Conservation (phyloP, 1,284 basidiomycete species). For the Ganoderma multipileum region DNA sequence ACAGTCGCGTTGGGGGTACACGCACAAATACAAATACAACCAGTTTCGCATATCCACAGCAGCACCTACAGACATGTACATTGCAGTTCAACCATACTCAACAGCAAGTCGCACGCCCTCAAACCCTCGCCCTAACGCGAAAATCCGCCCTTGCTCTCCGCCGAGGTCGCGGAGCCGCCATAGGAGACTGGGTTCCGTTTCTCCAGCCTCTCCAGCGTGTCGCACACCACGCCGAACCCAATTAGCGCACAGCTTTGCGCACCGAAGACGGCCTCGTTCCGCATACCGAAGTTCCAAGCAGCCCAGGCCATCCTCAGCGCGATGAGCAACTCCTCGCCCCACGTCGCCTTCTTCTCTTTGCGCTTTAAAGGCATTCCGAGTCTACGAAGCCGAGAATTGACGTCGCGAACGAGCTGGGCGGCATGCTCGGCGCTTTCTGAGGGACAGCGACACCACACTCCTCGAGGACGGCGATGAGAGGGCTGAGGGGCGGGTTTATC, state of each 20-base stretch:
- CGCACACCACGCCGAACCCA: conserved; percentile 62
- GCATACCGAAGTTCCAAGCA: conserved; percentile 63
- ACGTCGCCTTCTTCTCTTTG: conserved; percentile 10
- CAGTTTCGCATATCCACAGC: not conserved
- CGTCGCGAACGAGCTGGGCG: conserved; percentile 56
- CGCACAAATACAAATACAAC: too few species aligned
- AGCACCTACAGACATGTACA: not conserved
- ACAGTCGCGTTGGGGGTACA: too few species aligned
- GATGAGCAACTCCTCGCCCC: conserved; percentile 43
- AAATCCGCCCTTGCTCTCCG: not conserved
- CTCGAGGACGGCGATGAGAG: conserved; percentile 75
- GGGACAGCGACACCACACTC: conserved; percentile 68
- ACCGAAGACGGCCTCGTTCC: conserved; percentile 54
- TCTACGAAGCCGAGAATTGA: too few species aligned
- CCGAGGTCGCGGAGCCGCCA: not conserved
- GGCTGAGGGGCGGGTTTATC: conserved; percentile 44
- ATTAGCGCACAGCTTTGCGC: conserved; percentile 73
- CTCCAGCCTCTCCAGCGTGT: conserved; percentile 58
- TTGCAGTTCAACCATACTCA: not conserved
- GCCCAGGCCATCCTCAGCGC: conserved; percentile 64
- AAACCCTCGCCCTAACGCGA: not conserved
- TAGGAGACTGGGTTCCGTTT: not conserved
- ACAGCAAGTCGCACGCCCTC: not conserved
- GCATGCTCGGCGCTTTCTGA: too few species aligned
- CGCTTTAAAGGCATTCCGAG: too few species aligned